Conservation (phyloP, 768 basidiomycete genomes). For the Tubosaeta brunneosetosa region DNA sequence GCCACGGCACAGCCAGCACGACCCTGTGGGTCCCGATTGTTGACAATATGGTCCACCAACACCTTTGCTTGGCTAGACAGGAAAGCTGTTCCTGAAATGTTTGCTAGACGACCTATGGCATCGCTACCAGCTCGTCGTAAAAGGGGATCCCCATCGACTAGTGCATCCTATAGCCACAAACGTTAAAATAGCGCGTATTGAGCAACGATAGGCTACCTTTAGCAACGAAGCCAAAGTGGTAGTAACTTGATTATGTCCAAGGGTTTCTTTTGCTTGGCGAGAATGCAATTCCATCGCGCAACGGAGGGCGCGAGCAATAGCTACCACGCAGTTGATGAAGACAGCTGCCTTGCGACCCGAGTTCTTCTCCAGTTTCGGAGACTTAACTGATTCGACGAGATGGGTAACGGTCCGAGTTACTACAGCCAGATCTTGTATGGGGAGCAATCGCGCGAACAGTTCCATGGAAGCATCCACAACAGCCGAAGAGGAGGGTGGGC, state of each 20-base stretch:
- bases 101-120: constrained; percentile 82
- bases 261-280: constrained; percentile 59
- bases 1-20: constrained; percentile 92
- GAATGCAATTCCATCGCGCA: constrained; percentile 46
- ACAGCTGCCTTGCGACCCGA: constrained; percentile 83
- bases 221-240: constrained; percentile 62
- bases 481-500: constrained; percentile 72
- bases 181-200: constrained; percentile 8
- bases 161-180: constrained; percentile 50
- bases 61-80: constrained; percentile 83
- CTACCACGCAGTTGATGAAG: constrained; percentile 71
- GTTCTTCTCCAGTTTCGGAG: constrained; percentile 82
- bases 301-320: constrained; percentile 66
- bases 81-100: constrained; percentile 77
- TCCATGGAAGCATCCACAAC: constrained; percentile 89
- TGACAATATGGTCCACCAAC: constrained; percentile 90
- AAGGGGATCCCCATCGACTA: constrained; percentile 75
- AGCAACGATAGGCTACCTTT: constrained; percentile 50
- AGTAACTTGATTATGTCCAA: constrained; percentile 63
- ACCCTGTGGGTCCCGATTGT: constrained; percentile 86
- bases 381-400: constrained; percentile 61
- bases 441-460: constrained; percentile 75
- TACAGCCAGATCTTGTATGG: constrained; percentile 65
- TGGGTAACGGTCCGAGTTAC: constrained; percentile 52
- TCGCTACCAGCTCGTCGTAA: constrained; percentile 81